phyloP scores from a whole-genome alignment of 371 early-diverging fungal species.

The Mucor indicus region DNA sequence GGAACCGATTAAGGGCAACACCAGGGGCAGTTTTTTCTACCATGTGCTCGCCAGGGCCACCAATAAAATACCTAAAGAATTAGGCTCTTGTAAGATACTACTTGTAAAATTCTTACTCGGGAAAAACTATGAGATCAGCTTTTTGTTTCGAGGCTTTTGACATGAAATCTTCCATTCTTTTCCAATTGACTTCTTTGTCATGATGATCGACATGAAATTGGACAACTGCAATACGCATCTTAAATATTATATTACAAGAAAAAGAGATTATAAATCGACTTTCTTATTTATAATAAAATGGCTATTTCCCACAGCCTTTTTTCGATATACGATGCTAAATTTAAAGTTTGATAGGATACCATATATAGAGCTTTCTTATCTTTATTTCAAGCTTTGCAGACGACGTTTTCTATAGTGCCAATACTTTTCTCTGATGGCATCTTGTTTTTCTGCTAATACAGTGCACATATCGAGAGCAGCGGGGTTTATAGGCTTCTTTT shows the following conservation, averaged over 20 bases:
- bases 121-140: constrained; percentile 24
- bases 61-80: constrained; percentile 22
- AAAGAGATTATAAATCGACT: no score
- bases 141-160: constrained; percentile 4
- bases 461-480: constrained; percentile 55
- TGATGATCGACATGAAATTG: constrained; percentile 19
- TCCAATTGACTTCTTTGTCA: constrained; percentile 7
- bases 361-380: no score
- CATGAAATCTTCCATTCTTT: constrained; percentile 13
- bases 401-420: constrained; percentile 77
- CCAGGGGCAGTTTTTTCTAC: constrained; percentile 3
- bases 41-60: constrained; percentile 10
- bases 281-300: no score
- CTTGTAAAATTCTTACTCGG: constrained; percentile 14
- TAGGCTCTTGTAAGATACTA: no score
- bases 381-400: no score
- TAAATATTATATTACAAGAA: no score
- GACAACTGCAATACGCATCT: constrained; percentile 23
- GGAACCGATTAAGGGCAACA: no score
- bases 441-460: constrained; percentile 57
- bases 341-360: no score
- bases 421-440: constrained; percentile 69
- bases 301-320: no score
- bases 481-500: constrained; percentile 24
- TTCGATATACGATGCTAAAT: no score